Conservation (phyloP, 1,139 yeast genomes). For the Suhomyces atakaporum region DNA sequence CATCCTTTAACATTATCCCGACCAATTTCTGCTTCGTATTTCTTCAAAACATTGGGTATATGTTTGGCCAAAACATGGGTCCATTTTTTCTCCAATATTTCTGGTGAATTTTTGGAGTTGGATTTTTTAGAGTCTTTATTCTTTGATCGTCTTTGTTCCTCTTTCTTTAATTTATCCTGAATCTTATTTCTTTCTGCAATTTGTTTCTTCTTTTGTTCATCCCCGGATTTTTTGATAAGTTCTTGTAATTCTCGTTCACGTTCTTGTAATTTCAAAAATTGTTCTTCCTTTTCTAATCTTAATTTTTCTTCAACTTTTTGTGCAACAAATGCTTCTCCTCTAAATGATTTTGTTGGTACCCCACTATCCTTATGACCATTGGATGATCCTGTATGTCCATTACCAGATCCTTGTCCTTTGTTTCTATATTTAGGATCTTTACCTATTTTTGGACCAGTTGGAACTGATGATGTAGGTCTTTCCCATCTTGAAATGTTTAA, state of each 20-base stretch:
- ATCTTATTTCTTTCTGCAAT: slow-evolving; percentile 16
- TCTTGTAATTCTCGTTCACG: slow-evolving; percentile 41
- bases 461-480: slow-evolving; percentile 40
- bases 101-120: slow-evolving; percentile 5
- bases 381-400: background rate
- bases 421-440: background rate
- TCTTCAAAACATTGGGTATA: slow-evolving; percentile 78
- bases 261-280: slow-evolving; percentile 25
- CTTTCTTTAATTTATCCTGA: slow-evolving; percentile 15
- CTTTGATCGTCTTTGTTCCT: slow-evolving; percentile 4
- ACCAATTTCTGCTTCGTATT: slow-evolving; percentile 66
- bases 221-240: slow-evolving; percentile 37
- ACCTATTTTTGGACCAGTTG: slow-evolving; percentile 26
- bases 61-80: slow-evolving; percentile 64
- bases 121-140: background rate
- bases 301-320: slow-evolving; percentile 40
- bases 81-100: slow-evolving; percentile 50
- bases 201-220: slow-evolving; percentile 13
- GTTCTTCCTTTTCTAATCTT: slow-evolving; percentile 34
- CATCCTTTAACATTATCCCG: slow-evolving; percentile 74
- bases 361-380: background rate
- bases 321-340: slow-evolving; percentile 22
- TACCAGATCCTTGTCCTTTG: background rate
- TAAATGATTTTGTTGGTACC: slow-evolving; percentile 1
- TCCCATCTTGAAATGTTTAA: slow-evolving; percentile 60